Conservation (phyloP, 2,329 filamentous ascomycete genomes). For the Scortechinia acanthostroma region DNA sequence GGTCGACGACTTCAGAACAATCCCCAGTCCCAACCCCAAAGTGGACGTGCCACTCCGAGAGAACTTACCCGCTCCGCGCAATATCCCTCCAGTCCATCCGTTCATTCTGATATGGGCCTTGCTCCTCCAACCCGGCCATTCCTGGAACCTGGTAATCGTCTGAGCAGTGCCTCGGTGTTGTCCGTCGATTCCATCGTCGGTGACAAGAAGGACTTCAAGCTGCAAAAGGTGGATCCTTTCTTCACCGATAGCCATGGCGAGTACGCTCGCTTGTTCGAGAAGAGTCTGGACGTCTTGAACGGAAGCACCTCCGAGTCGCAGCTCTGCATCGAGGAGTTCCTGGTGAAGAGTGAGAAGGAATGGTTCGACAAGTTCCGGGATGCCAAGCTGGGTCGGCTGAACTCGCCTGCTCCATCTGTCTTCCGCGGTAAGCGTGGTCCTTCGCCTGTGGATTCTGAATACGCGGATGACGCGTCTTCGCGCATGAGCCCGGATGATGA, state of each 20-base stretch:
- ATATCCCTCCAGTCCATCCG: background rate
- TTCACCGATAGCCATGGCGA: conserved; percentile 59
- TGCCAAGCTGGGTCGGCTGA: conserved; percentile 44
- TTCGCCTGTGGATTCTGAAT: conserved; percentile 24
- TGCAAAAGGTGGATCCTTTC: conserved; percentile 63
- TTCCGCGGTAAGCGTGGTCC: conserved; percentile 16
- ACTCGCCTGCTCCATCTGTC: conserved; percentile 24
- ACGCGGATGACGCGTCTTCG: conserved; percentile 19
- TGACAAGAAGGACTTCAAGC: conserved; percentile 52
- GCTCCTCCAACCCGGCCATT: conserved; percentile 6
- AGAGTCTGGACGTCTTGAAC: conserved; percentile 42
- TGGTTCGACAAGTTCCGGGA: conserved; percentile 55
- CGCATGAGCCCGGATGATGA: conserved; percentile 9
- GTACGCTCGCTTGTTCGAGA: conserved; percentile 50
- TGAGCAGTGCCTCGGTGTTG: conserved; percentile 34
- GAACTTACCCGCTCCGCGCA: background rate
- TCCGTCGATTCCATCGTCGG: conserved; percentile 49
- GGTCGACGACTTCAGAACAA: conserved; percentile 6
- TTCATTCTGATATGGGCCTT: background rate
- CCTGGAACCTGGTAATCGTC: conserved; percentile 8
- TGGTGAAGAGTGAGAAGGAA: conserved; percentile 58
- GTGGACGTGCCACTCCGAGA: background rate
- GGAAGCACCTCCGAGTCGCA: conserved; percentile 47
- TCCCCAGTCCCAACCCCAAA: conserved; percentile 5
- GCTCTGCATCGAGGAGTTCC: conserved; percentile 58